Percentiles rank a stretch among this genome's conserved stretches.
Evolutionary conservation across 108 stramenopile genomes (phyloP).

Genomic region (Halocafeteria seosinensis): DNA sequence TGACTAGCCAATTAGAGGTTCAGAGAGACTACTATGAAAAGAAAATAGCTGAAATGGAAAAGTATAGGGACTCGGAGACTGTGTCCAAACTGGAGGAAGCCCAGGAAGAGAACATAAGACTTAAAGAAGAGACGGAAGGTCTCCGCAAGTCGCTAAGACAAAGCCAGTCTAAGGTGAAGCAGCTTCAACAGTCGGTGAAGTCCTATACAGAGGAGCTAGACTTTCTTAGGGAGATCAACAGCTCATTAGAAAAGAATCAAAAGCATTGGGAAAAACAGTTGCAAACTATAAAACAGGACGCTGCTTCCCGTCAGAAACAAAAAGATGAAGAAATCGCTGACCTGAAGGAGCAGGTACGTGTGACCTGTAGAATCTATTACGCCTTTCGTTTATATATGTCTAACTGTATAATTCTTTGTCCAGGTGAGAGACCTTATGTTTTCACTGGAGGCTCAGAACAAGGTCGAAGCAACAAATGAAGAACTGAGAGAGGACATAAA

Average conservation of each 20-base stretch:
- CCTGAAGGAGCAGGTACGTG: background rate
- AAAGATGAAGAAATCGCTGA: background rate
- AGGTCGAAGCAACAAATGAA: no score
- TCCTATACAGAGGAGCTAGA: background rate
- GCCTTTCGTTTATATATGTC: no score
- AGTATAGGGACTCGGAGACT: background rate
- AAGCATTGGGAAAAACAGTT: background rate
- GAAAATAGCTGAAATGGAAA: constrained; percentile 38
- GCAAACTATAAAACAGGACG: background rate
- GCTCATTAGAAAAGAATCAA: background rate
- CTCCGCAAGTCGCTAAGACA: background rate
- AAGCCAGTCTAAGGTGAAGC: background rate
- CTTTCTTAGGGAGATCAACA: background rate
- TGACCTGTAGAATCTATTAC: no score
- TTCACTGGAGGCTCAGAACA: background rate
- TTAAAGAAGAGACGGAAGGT: background rate
- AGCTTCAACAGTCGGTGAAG: background rate
- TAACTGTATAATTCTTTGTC: no score
- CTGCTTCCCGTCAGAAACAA: background rate
- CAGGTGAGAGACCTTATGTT: background rate
- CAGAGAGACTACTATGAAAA: constrained; percentile 68
- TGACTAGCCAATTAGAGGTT: constrained; percentile 68
- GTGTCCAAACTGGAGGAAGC: no score
- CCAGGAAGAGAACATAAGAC: background rate
- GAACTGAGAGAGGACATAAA: no score